These are phyloP conservation scores for Medicago arabica DNA, from an alignment of 306 rosid species.

Conservation along the genomic window DNA sequence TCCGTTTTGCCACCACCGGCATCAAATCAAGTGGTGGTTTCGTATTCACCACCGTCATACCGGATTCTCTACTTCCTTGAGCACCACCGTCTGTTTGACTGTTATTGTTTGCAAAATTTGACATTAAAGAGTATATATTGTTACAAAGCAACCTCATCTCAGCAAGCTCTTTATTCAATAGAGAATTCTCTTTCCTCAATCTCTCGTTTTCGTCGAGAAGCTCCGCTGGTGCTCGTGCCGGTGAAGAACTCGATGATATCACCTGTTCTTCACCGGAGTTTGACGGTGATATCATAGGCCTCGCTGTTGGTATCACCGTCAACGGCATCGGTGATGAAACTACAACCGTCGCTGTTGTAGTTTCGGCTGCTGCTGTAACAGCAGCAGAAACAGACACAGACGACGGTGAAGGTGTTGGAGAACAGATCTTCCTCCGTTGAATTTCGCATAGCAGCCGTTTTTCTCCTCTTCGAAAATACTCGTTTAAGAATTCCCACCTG, in stretches of 20 bases:
- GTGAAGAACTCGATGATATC: slow-evolving; percentile 67
- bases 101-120: slow-evolving; percentile 42
- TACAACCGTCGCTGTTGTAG: slow-evolving; percentile 23
- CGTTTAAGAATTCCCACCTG: slow-evolving; percentile 94
- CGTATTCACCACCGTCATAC: slow-evolving; percentile 47
- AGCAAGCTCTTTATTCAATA: slow-evolving; percentile 68
- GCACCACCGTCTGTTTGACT: slow-evolving; percentile 46
- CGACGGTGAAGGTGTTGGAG: slow-evolving; percentile 25
- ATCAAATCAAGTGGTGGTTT: slow-evolving; percentile 60
- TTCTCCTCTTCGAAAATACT: slow-evolving; percentile 69
- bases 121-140: slow-evolving; percentile 71
- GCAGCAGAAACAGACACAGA: background rate
- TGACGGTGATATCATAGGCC: slow-evolving; percentile 55
- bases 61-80: slow-evolving; percentile 48
- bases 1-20: slow-evolving; percentile 53
- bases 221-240: slow-evolving; percentile 61
- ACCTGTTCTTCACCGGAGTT: slow-evolving; percentile 82
- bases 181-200: slow-evolving; percentile 72
- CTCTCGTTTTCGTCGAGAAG: slow-evolving; percentile 83
- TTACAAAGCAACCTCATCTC: slow-evolving; percentile 81
- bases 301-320: slow-evolving; percentile 42
- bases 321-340: slow-evolving; percentile 39
- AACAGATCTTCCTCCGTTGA: slow-evolving; percentile 70
- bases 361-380: background rate
- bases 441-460: slow-evolving; percentile 77